Evolutionary conservation across 306 rosid species (phyloP).

Genomic region (Ormosia semicastrata): DNA sequence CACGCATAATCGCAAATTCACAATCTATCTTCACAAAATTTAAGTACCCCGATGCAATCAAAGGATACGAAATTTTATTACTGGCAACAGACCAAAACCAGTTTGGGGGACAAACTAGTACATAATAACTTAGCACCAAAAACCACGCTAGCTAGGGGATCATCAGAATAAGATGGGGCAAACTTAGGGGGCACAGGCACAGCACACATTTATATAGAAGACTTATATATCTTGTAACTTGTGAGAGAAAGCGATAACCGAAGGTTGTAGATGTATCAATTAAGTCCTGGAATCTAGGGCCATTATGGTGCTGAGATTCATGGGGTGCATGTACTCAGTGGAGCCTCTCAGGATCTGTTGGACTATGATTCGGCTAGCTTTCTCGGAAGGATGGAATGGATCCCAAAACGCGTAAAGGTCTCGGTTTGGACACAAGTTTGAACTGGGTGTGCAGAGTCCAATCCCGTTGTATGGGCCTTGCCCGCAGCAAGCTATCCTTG

Average conservation of each 20-base stretch:
- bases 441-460: constrained; percentile 63
- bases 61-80: constrained; percentile 24
- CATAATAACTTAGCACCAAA: constrained; percentile 10
- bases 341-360: constrained; percentile 60
- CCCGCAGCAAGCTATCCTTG: constrained; percentile 73
- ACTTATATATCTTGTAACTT: background rate
- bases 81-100: background rate
- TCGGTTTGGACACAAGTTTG: constrained; percentile 75
- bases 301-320: constrained; percentile 75
- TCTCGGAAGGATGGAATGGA: constrained; percentile 78
- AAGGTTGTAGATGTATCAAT: background rate
- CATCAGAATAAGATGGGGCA: background rate
- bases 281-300: constrained; percentile 50
- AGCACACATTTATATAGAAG: background rate
- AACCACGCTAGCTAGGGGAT: constrained; percentile 19
- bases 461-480: constrained; percentile 79
- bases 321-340: constrained; percentile 65
- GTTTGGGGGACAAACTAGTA: background rate
- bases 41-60: background rate
- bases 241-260: background rate
- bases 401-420: constrained; percentile 80
- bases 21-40: background rate
- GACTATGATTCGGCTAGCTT: constrained; percentile 57
- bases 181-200: background rate
- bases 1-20: background rate